Evolutionary conservation across 2,329 filamentous ascomycete genomes (phyloP), one percentile per base, ranked within the genome.

Genomic region (Aspergillus calidoustus): DNA sequence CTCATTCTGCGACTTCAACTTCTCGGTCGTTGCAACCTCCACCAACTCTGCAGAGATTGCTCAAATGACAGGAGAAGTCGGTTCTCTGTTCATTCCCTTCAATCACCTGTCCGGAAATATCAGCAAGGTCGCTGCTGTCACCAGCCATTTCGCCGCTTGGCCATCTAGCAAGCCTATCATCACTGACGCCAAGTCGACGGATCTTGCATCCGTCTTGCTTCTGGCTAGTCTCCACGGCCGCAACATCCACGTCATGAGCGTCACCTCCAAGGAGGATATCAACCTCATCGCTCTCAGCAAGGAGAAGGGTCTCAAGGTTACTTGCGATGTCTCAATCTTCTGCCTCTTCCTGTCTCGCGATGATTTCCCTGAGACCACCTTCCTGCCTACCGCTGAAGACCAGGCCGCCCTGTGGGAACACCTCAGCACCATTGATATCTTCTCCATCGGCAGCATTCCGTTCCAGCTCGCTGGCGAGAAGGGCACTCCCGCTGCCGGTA

Each of bases 281-380:
- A 86, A 83, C 64, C 81, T 93, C 55, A 92, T 93, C 71, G 87
- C 90, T 7, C 84, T 93, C 31, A 89, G 89, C 80, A 93, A 93
- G 79, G 84, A 87, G 72, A 93, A 93, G 81, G 90, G 90, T n/a
- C 81, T 93, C 61, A 89, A 89, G 75, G 90, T 93, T 49, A 93
- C 91, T 23, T 93, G 91, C 76, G 91, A 93, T 74, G 90, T 93
- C 48, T 90, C 88, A n/a, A 84, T 93, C 69, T 93, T 91, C 81
- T 86, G 89, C 19, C 82, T 93, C 47, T 93, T 92, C 81, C 82
- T 93, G 25, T 89, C 88, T 4, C 88, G 87, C 69, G 81, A 86
- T 53, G 89, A 93, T 69, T 91, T 84, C 76, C 89, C 90, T 1
- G 82, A 86, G 60, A 91, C 86, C 73, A 79, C 83, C 63, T 85